A percentile compares a stretch with the other conserved stretches of the same genome.
Evolutionary conservation across 768 basidiomycete genomes (phyloP).

Genomic region (Leucocoprinus birnbaumii): DNA sequence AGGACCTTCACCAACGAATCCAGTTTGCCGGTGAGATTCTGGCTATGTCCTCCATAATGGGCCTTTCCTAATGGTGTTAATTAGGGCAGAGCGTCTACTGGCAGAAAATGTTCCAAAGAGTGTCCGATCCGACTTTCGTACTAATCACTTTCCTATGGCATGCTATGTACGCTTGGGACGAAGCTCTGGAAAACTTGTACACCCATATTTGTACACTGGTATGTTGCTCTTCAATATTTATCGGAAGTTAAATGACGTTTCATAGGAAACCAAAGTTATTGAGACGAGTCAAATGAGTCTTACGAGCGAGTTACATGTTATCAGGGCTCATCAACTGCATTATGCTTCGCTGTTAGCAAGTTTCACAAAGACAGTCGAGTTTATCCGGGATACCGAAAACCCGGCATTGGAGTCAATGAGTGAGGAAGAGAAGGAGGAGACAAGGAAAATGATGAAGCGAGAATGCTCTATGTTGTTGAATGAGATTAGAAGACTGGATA

Average conservation of each 20-base stretch:
- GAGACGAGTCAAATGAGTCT: conserved; percentile 34
- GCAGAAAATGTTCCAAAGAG: conserved; percentile 36
- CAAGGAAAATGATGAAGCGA: conserved; percentile 22
- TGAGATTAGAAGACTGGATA: conserved; percentile 42
- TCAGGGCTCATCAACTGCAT: conserved; percentile 52
- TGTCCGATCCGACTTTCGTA: conserved; percentile 53
- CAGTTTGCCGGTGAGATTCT: conserved; percentile 36
- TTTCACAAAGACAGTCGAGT: conserved; percentile 43
- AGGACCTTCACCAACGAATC: conserved; percentile 41
- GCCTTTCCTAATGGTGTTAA: neutral
- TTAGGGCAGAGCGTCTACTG: conserved; percentile 45
- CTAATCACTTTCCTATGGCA: conserved; percentile 58
- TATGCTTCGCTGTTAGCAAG: conserved; percentile 45
- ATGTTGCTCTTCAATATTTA: conserved; percentile 13
- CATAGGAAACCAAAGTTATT: conserved; percentile 45
- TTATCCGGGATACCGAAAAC: conserved; percentile 41
- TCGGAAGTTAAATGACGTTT: neutral
- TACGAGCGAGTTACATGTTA: conserved; percentile 48
- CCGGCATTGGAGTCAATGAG: conserved; percentile 27
- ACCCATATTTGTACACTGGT: conserved; percentile 48
- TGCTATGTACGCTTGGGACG: conserved; percentile 60
- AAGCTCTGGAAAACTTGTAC: conserved; percentile 52
- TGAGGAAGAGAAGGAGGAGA: conserved; percentile 3
- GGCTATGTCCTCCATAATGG: neutral
- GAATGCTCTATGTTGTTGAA: conserved; percentile 38